These are phyloP conservation scores for Alternaria arborescens DNA, from an alignment of 2,329 filamentous ascomycete species.

Conservation along the genomic window DNA sequence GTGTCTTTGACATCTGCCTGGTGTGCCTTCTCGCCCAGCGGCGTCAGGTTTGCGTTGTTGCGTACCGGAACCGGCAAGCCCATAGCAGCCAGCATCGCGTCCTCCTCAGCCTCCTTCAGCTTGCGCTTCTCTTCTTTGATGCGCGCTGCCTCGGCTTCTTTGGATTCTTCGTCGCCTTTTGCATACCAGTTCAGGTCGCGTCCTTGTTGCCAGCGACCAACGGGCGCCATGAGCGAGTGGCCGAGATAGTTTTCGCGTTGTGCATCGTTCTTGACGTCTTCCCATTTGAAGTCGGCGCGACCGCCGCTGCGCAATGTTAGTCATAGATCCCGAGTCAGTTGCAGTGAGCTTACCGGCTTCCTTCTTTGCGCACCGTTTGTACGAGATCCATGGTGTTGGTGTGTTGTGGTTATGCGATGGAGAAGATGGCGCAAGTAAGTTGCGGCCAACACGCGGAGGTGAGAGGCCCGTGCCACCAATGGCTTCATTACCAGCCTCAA, in stretches of 20 bases:
- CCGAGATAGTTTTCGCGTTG: slow-evolving; percentile 93
- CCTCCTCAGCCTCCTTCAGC: slow-evolving; percentile 91
- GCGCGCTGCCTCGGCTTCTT: slow-evolving; percentile 67
- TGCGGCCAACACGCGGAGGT: slow-evolving; percentile 39
- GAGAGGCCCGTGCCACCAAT: slow-evolving; percentile 20
- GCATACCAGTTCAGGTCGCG: slow-evolving; percentile 73
- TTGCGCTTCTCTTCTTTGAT: slow-evolving; percentile 74
- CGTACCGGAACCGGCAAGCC: slow-evolving; percentile 76
- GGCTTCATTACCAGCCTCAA: slow-evolving; percentile 8
- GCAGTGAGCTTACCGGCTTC: slow-evolving; percentile 65
- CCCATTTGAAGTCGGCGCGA: slow-evolving; percentile 92
- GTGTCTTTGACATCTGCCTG: slow-evolving; percentile 66
- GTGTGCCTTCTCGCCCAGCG: slow-evolving; percentile 63
- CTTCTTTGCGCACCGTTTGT: slow-evolving; percentile 90
- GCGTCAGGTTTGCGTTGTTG: slow-evolving; percentile 69
- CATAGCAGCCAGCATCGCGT: slow-evolving; percentile 83
- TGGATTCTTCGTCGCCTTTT: slow-evolving; percentile 63
- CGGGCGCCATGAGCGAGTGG: slow-evolving; percentile 89
- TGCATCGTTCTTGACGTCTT: slow-evolving; percentile 84
- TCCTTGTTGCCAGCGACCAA: slow-evolving; percentile 89
- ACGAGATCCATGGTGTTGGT: slow-evolving; percentile 81
- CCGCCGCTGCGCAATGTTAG: slow-evolving; percentile 69
- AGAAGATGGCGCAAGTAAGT: slow-evolving; percentile 8
- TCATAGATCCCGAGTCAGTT: not conserved
- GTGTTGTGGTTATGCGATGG: not conserved